A percentile compares a stretch with the other conserved stretches of the same genome.
Evolutionary conservation across 2,329 filamentous ascomycete species (phyloP).

Genomic region (Ophiostoma australiae): DNA sequence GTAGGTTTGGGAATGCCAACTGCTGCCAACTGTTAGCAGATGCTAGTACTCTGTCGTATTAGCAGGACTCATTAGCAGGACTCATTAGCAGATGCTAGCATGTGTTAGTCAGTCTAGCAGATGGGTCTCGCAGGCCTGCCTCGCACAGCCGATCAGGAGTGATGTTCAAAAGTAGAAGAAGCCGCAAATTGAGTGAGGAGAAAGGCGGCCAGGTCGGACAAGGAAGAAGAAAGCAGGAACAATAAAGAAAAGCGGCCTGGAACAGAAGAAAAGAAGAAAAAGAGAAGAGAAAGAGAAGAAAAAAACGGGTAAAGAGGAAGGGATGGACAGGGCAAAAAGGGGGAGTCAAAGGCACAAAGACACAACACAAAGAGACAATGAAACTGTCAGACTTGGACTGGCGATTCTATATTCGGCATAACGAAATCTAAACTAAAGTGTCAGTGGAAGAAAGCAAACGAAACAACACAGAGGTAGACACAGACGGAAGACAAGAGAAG

Average conservation of each 20-base stretch:
- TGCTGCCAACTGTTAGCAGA: no score
- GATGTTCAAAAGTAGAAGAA: slow-evolving; percentile 1
- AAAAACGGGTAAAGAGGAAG: not conserved
- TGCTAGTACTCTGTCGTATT: no score
- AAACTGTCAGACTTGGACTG: not conserved
- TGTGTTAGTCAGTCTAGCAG: no score
- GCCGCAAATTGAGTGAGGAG: not conserved
- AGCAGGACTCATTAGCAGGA: no score
- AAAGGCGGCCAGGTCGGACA: not conserved
- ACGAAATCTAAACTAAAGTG: no score
- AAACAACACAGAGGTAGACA: not conserved
- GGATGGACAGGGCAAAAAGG: not conserved
- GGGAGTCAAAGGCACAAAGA: not conserved
- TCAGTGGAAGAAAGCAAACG: not conserved
- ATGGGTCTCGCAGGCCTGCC: no score
- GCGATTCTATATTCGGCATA: no score
- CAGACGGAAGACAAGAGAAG: not conserved
- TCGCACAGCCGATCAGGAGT: no score
- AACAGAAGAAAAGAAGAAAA: slow-evolving; percentile 3
- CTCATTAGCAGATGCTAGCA: no score
- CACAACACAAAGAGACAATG: not conserved
- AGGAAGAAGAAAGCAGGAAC: not conserved
- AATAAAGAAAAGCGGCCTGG: not conserved
- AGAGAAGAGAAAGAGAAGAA: slow-evolving; percentile 3
- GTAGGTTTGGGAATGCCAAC: not conserved